Evolutionary conservation across 2,329 filamentous ascomycete genomes (phyloP).

Genomic region (Colletotrichum chrysophilum): DNA sequence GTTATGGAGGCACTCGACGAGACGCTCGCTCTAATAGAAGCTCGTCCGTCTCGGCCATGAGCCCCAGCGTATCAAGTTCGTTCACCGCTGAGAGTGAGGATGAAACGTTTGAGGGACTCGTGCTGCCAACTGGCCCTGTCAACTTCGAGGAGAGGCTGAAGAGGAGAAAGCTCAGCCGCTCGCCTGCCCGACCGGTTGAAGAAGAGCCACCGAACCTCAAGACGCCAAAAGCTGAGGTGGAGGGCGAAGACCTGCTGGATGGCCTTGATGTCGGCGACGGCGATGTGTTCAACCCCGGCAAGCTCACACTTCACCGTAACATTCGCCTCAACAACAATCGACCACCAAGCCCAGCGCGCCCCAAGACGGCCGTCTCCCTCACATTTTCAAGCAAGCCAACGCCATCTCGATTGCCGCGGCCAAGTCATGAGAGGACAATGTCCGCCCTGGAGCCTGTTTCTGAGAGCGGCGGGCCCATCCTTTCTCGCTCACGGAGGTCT

Average conservation of each 20-base stretch:
- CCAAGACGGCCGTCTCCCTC: constrained; percentile 79
- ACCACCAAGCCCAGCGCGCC: constrained; percentile 72
- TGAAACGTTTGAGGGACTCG: constrained; percentile 87
- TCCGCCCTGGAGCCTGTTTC: constrained; percentile 91
- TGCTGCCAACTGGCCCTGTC: constrained; percentile 82
- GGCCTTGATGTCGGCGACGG: constrained; percentile 87
- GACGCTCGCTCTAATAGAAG: constrained; percentile 82
- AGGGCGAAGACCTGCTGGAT: constrained; percentile 80
- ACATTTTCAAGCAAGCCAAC: constrained; percentile 87
- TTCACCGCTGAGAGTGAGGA: constrained; percentile 93
- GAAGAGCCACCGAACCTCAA: constrained; percentile 38
- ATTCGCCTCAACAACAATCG: constrained; percentile 82
- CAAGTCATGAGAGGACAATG: constrained; percentile 66
- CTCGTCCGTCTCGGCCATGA: constrained; percentile 87
- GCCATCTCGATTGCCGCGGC: constrained; percentile 79
- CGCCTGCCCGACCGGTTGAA: constrained; percentile 52
- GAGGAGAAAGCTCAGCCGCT: constrained; percentile 68
- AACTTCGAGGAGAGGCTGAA: constrained; percentile 82
- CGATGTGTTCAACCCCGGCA: constrained; percentile 80
- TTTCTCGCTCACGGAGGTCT: constrained; percentile 61
- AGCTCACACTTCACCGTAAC: constrained; percentile 87
- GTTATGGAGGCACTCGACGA: constrained; percentile 84
- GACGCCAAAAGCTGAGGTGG: constrained; percentile 42
- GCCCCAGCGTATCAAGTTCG: constrained; percentile 90
- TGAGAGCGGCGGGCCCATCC: constrained; percentile 79